These are phyloP conservation scores for Physcomitrium patens DNA, from an alignment of 225 moss, liverwort and hornwort genomes.

Conservation along the genomic window DNA sequence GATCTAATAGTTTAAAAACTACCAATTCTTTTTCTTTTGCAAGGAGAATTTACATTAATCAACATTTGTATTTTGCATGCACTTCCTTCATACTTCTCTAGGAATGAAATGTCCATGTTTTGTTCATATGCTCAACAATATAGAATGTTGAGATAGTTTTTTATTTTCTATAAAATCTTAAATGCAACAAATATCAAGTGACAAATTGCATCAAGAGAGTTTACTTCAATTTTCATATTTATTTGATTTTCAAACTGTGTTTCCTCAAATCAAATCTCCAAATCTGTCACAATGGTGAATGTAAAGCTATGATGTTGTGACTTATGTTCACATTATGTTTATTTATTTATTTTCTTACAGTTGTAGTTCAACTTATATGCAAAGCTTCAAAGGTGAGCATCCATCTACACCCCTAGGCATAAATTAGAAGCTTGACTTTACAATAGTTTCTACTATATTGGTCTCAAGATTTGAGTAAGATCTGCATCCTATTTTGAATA, in stretches of 20 bases:
- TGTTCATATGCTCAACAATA: too few species aligned
- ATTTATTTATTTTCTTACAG: constrained; percentile 37
- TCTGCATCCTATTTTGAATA: constrained; percentile 27
- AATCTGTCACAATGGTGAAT: too few species aligned
- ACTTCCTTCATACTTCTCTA: too few species aligned
- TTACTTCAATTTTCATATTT: background rate
- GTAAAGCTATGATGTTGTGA: constrained; percentile 1
- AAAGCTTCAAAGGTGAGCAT: constrained; percentile 55
- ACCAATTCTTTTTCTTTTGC: too few species aligned
- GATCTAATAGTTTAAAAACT: too few species aligned
- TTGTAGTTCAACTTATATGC: constrained; percentile 54
- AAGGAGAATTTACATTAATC: too few species aligned
- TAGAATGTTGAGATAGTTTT: too few species aligned
- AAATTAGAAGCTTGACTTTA: constrained; percentile 1
- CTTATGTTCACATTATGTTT: constrained; percentile 26
- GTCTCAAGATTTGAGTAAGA: constrained; percentile 4
- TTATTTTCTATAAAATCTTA: too few species aligned
- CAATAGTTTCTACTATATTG: background rate
- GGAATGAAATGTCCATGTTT: too few species aligned
- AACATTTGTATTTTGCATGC: too few species aligned
- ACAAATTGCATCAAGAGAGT: background rate
- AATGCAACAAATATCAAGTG: background rate
- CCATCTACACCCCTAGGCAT: constrained; percentile 1
- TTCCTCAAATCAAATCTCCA: background rate
- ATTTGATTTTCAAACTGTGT: background rate